Base-by-base conservation (phyloP, 306 rosid genomes). In the Trifolium repens region DNA sequence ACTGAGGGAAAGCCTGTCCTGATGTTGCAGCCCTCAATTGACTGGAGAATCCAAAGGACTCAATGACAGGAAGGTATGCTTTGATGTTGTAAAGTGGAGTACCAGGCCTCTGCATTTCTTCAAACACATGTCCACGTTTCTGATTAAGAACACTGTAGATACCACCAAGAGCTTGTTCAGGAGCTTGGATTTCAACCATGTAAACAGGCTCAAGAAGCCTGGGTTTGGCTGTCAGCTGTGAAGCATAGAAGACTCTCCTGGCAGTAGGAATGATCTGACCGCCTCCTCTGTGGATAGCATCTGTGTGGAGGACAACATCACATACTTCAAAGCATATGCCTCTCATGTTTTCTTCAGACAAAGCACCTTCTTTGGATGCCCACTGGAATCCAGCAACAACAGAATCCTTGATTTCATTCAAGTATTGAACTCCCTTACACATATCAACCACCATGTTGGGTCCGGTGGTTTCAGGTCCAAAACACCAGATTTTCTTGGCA, bases 1-100 rank as follows among this genome's bases (percentile, higher is more conserved):
- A 91, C 49, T 91, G 97, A 0, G 97, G 97, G 91, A 94, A 94
- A 3, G 98, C 98, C 82, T 94, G 98, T 0, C 98, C 98, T 0
- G 97, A 91, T 59, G 98, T 94, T 16, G 97, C 78, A 46, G 97
- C 97, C 72, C 98, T 89, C 85, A 94, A 64, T 0, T 82, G 76
- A 66, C 86, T 71, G 1, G 94, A 90, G 88, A 93, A 93, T 11
- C 96, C 94, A 0, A 93, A 93, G 0, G 98, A 93, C 81, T 92
- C 97, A 0, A 87, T 3, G 15, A 88, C 97, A 0, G 96, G 97
- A 3, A 92, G 88, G 83, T 90, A 90, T 3, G 92, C 96, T 74
- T 91, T 91, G 62, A 91, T 83, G 86, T 87, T 89, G 87, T 89
- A 91, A 0, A 89, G 88, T 9, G 94, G 96, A 9, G 96, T 91